These are phyloP conservation scores for Aspergillus pseudotamarii DNA, from an alignment of 2,329 filamentous ascomycete species.

Conservation along the genomic window DNA sequence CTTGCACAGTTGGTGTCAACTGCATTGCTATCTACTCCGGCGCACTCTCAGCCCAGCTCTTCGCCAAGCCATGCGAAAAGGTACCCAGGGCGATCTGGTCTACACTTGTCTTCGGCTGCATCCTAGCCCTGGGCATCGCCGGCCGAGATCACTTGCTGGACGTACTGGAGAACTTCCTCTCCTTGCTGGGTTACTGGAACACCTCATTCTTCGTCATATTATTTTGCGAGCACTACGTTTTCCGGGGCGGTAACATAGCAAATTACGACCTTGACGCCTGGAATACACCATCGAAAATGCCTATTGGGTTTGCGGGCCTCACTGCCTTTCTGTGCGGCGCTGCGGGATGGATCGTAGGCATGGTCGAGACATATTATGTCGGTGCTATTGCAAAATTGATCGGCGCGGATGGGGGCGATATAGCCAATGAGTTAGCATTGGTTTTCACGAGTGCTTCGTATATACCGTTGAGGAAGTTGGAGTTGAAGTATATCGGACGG, in stretches of 20 bases:
- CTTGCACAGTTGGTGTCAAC: conserved; percentile 46
- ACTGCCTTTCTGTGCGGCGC: conserved; percentile 50
- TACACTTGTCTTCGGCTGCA: conserved; percentile 48
- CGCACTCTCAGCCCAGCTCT: conserved; percentile 41
- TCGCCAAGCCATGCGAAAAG: conserved; percentile 46
- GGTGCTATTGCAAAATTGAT: conserved; percentile 51
- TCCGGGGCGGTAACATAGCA: conserved; percentile 45
- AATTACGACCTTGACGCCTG: conserved; percentile 56
- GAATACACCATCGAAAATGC: conserved; percentile 49
- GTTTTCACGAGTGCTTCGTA: conserved; percentile 53
- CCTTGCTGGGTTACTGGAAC: conserved; percentile 55
- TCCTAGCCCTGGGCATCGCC: conserved; percentile 50
- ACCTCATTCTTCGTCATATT: conserved; percentile 54
- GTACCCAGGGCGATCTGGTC: conserved; percentile 56
- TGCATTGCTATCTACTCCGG: conserved; percentile 47
- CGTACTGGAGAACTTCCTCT: conserved; percentile 53
- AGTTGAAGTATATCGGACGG: conserved; percentile 51
- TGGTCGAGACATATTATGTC: conserved; percentile 61
- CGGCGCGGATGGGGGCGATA: conserved; percentile 50
- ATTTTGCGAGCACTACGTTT: conserved; percentile 53
- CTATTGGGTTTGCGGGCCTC: conserved; percentile 48
- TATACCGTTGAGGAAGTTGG: conserved; percentile 52
- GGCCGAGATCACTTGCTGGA: conserved; percentile 47
- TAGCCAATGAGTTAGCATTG: conserved; percentile 58
- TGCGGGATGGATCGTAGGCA: conserved; percentile 58